phyloP scores from a whole-genome alignment of 345 rosid species.

The Corymbia maculata region DNA sequence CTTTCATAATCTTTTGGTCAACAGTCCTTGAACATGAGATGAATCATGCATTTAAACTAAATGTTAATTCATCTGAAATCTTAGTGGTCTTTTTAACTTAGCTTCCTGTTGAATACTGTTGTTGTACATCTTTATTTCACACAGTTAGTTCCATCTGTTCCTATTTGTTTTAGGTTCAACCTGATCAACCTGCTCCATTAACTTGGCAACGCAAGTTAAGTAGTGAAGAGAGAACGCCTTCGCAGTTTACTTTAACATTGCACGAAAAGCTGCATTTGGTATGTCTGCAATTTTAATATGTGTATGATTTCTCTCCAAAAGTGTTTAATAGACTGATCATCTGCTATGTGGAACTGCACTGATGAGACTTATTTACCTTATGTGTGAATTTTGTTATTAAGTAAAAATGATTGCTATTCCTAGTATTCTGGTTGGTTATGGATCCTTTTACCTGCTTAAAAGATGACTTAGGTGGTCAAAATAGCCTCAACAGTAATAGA shows the following conservation, averaged over 20 bases:
- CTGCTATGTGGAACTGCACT: background rate
- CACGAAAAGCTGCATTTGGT: conserved; percentile 63
- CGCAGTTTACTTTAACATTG: conserved; percentile 28
- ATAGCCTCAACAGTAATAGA: background rate
- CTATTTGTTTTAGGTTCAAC: conserved; percentile 30
- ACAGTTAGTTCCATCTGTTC: background rate
- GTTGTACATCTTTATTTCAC: background rate
- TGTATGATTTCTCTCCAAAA: background rate
- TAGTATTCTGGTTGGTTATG: background rate
- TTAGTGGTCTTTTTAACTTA: background rate
- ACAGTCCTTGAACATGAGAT: background rate
- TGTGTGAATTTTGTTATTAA: background rate
- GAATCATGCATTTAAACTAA: background rate
- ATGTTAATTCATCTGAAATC: background rate
- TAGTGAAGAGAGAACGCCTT: conserved; percentile 18
- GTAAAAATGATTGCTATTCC: background rate
- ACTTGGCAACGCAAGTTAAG: conserved; percentile 62
- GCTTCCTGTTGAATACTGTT: background rate
- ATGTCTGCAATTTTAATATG: background rate
- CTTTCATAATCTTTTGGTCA: background rate
- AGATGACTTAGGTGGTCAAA: background rate
- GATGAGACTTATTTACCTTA: background rate
- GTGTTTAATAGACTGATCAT: background rate
- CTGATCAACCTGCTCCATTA: conserved; percentile 39
- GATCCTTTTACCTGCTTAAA: background rate